phyloP scores from a whole-genome alignment of 2,329 filamentous ascomycete species.

The Sarocladium brachiariae region DNA sequence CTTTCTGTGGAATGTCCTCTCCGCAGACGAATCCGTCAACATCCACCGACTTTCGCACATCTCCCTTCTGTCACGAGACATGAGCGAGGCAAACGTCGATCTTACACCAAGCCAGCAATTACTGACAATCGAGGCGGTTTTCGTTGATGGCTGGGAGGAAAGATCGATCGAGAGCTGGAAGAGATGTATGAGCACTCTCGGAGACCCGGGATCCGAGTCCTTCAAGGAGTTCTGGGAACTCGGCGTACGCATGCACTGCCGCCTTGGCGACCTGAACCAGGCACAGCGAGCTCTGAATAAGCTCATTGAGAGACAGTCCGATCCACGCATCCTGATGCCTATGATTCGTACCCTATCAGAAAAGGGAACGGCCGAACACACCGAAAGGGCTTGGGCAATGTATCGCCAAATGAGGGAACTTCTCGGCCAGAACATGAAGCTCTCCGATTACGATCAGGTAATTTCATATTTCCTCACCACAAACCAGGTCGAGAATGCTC shows the following conservation, averaged over 20 bases:
- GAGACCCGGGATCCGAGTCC: constrained; percentile 34
- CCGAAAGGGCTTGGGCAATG: constrained; percentile 55
- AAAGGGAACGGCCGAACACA: constrained; percentile 35
- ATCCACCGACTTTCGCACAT: constrained; percentile 54
- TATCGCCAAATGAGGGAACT: constrained; percentile 59
- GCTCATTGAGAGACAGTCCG: constrained; percentile 41
- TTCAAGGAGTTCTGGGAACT: constrained; percentile 55
- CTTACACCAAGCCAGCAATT: constrained; percentile 54
- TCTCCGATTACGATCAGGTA: constrained; percentile 71
- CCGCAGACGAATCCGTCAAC: constrained; percentile 42
- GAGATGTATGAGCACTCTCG: constrained; percentile 46
- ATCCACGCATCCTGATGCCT: constrained; percentile 54
- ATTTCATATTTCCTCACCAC: constrained; percentile 64
- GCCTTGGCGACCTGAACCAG: constrained; percentile 48
- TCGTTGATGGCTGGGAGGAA: constrained; percentile 52
- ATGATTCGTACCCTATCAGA: constrained; percentile 64
- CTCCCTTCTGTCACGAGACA: constrained; percentile 57
- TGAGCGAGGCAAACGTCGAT: constrained; percentile 49
- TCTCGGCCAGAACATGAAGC: constrained; percentile 54
- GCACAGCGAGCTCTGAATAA: constrained; percentile 50
- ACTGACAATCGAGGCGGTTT: constrained; percentile 61
- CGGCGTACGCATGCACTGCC: constrained; percentile 58
- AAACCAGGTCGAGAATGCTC: constrained; percentile 57
- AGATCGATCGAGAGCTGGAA: constrained; percentile 60
- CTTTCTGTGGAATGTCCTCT: constrained; percentile 58